phyloP scores from a whole-genome alignment of 2,329 filamentous ascomycete species.

The Colletotrichum melonis region DNA sequence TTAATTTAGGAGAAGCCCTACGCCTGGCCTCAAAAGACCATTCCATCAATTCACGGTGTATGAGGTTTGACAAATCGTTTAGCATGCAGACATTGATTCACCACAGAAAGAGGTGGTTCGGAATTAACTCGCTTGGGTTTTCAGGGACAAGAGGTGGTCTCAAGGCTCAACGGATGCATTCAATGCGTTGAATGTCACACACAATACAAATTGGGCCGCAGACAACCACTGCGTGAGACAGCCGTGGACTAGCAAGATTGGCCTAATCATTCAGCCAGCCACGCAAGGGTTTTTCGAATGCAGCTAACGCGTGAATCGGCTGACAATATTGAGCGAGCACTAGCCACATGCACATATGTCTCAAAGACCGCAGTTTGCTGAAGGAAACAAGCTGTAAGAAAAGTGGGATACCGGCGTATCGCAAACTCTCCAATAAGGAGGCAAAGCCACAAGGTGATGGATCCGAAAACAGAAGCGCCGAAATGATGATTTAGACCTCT shows the following conservation, averaged over 20 bases:
- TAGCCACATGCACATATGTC: neutral
- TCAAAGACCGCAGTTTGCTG: neutral
- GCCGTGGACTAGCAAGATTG: neutral
- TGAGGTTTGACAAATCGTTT: too few species aligned
- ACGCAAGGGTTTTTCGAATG: neutral
- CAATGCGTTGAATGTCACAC: neutral
- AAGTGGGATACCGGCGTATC: neutral
- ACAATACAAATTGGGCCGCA: neutral
- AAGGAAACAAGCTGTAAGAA: neutral
- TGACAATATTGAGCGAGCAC: neutral
- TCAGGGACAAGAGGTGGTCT: neutral
- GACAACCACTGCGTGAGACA: neutral
- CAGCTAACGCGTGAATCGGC: neutral
- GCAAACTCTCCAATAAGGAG: neutral
- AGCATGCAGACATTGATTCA: too few species aligned
- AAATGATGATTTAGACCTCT: neutral
- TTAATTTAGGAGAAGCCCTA: too few species aligned
- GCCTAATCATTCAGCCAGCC: neutral
- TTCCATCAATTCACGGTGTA: too few species aligned
- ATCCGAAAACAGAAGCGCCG: neutral
- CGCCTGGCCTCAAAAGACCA: too few species aligned
- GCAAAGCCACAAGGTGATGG: neutral
- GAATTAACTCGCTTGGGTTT: neutral
- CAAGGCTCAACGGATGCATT: neutral
- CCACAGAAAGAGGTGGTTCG: too few species aligned